Conservation (phyloP, 768 basidiomycete species). For the Russula emetica region DNA sequence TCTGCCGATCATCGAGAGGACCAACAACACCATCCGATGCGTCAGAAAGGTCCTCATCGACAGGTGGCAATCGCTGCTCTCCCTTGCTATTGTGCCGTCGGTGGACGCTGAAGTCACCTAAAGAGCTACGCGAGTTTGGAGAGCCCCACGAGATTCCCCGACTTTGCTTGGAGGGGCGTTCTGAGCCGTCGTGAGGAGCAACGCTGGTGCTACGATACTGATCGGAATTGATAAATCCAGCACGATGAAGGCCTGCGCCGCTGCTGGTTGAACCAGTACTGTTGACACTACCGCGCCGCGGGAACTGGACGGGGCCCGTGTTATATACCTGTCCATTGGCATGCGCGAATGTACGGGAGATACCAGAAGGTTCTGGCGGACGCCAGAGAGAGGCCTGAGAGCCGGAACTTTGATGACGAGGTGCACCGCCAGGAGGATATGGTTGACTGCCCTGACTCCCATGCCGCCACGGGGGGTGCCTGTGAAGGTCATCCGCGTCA, state of each 20-base stretch:
- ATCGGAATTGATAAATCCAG: conserved; percentile 17
- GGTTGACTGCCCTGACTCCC: conserved; percentile 12
- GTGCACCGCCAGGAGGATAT: conserved; percentile 12
- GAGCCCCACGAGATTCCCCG: conserved; percentile 18
- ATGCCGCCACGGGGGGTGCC: not conserved
- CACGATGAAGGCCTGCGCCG: conserved; percentile 28
- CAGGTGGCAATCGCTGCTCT: conserved; percentile 13
- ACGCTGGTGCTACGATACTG: conserved; percentile 14
- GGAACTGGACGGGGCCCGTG: conserved; percentile 36
- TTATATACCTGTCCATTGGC: conserved; percentile 39
- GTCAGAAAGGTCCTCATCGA: conserved; percentile 19
- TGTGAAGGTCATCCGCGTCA: conserved; percentile 10
- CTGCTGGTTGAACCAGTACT: conserved; percentile 20
- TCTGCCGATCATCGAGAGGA: conserved; percentile 22
- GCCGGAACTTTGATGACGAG: conserved; percentile 18
- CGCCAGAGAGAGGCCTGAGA: conserved; percentile 12
- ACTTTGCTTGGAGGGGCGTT: conserved; percentile 24
- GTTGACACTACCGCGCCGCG: conserved; percentile 33
- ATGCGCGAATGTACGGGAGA: conserved; percentile 22
- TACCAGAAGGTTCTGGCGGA: conserved; percentile 18
- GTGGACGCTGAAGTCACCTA: conserved; percentile 16
- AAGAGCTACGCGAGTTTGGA: conserved; percentile 25
- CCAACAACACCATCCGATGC: conserved; percentile 23
- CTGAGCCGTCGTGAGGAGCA: conserved; percentile 6
- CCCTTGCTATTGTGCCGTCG: conserved; percentile 22